Evolutionary conservation across 257 asterid species (phyloP).

Genomic region (Solanum medicagineum): DNA sequence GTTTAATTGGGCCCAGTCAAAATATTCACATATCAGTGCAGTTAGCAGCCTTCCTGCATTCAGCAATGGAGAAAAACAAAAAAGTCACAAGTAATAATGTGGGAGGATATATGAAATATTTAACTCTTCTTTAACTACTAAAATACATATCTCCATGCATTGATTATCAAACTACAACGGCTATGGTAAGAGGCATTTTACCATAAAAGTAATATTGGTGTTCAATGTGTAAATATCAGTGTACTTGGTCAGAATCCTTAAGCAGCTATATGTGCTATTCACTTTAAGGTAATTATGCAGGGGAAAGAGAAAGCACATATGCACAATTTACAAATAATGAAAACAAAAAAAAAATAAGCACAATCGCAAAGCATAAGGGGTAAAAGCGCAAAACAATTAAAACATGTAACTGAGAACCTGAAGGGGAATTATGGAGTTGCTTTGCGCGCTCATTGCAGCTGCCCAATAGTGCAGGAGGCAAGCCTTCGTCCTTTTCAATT

Average conservation of each 20-base stretch:
- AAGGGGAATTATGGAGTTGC: slow-evolving; percentile 86
- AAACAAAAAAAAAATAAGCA: neutral
- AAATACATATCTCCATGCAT: neutral
- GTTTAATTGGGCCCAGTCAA: slow-evolving; percentile 91
- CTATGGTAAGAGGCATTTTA: neutral
- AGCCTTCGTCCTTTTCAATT: slow-evolving; percentile 63
- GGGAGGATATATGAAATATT: neutral
- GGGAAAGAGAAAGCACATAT: neutral
- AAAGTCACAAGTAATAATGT: neutral
- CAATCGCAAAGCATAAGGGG: neutral
- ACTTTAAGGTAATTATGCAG: neutral
- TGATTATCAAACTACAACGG: neutral
- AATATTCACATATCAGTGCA: slow-evolving; percentile 76
- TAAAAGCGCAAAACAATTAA: neutral
- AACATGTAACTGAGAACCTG: slow-evolving; percentile 32
- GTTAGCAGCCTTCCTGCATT: slow-evolving; percentile 74
- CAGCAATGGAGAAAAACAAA: neutral
- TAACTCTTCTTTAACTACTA: neutral
- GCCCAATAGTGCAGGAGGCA: slow-evolving; percentile 90
- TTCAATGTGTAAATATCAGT: neutral
- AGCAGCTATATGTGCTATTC: neutral
- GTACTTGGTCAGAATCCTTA: neutral
- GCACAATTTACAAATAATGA: neutral
- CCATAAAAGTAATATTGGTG: neutral
- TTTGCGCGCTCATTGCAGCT: slow-evolving; percentile 94